A percentile compares a stretch with the other conserved stretches of the same genome.
These are phyloP conservation scores for Myriosclerotinia scirpicola DNA, from an alignment of 2,329 filamentous ascomycete species.

Conservation along the genomic window DNA sequence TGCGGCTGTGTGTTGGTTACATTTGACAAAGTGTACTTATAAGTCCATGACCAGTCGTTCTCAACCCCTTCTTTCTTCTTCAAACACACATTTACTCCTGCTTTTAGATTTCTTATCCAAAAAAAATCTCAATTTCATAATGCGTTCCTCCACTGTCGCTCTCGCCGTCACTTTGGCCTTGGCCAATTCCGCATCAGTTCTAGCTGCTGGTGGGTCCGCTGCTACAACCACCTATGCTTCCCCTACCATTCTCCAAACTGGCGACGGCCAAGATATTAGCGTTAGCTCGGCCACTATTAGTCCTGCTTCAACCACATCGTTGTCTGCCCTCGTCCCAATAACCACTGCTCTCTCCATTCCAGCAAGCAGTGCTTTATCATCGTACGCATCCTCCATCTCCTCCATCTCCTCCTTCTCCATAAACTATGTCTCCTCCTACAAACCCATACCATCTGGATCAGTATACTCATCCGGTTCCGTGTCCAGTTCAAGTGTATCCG, in stretches of 20 bases:
- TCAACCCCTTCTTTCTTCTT: neutral
- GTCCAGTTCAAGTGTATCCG: slow-evolving; percentile 4
- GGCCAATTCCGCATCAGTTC: slow-evolving; percentile 15
- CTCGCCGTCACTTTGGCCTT: slow-evolving; percentile 20
- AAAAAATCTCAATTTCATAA: slow-evolving; percentile 14
- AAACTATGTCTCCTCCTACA: neutral
- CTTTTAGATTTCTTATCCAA: neutral
- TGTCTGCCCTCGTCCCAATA: neutral
- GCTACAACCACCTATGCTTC: slow-evolving; percentile 4
- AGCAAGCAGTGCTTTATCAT: neutral
- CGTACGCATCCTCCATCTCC: slow-evolving; percentile 8
- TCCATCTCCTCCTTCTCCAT: slow-evolving; percentile 7
- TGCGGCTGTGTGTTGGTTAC: slow-evolving; percentile 23
- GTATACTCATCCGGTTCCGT: neutral
- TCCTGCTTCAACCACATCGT: neutral
- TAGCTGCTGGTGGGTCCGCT: slow-evolving; percentile 12
- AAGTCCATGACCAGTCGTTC: slow-evolving; percentile 15
- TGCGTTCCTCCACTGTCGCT: slow-evolving; percentile 23
- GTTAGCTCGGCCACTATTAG: neutral
- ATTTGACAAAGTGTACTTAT: slow-evolving; percentile 5
- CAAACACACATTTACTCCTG: slow-evolving; percentile 13
- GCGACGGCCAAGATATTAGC: neutral
- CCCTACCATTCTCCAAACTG: slow-evolving; percentile 7
- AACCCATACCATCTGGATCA: slow-evolving; percentile 4
- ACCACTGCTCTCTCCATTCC: neutral